Evolutionary conservation across 495 filamentous ascomycete species (phyloP).

Genomic region (Astrothelium macrocarpum): DNA sequence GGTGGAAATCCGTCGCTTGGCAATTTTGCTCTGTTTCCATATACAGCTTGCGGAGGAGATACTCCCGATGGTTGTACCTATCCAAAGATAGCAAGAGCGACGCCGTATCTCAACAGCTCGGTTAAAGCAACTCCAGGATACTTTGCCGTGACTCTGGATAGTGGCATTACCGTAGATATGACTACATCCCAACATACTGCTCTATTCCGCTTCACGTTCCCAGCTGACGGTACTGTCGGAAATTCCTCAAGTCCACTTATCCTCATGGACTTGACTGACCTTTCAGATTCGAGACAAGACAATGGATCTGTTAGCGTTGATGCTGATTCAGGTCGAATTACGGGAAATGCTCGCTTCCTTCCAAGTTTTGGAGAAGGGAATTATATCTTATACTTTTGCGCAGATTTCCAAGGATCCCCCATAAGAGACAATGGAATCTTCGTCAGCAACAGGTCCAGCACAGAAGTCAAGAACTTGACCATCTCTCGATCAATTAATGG

Average conservation of each 20-base stretch:
- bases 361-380: conserved; percentile 61
- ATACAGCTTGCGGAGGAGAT: conserved; percentile 52
- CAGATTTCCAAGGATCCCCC: conserved; percentile 55
- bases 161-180: conserved; percentile 56
- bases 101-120: conserved; percentile 38
- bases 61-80: conserved; percentile 57
- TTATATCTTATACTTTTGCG: conserved; percentile 57
- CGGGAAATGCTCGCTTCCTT: conserved; percentile 53
- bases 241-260: conserved; percentile 47
- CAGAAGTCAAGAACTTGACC: conserved; percentile 42
- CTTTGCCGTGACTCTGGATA: conserved; percentile 52
- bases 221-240: conserved; percentile 30
- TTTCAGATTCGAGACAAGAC: conserved; percentile 48
- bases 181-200: conserved; percentile 55
- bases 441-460: conserved; percentile 47
- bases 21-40: conserved; percentile 66
- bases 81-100: conserved; percentile 42
- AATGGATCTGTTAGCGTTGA: conserved; percentile 51
- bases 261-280: conserved; percentile 55
- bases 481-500: conserved; percentile 40
- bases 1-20: conserved; percentile 40
- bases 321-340: conserved; percentile 48
- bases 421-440: conserved; percentile 60
- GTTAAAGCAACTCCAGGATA: conserved; percentile 56
- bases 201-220: conserved; percentile 62